A percentile compares a stretch with the other conserved stretches of the same genome.
These are phyloP conservation scores for Alternaria gansuensis DNA, from an alignment of 2,329 filamentous ascomycete genomes.

Conservation along the genomic window DNA sequence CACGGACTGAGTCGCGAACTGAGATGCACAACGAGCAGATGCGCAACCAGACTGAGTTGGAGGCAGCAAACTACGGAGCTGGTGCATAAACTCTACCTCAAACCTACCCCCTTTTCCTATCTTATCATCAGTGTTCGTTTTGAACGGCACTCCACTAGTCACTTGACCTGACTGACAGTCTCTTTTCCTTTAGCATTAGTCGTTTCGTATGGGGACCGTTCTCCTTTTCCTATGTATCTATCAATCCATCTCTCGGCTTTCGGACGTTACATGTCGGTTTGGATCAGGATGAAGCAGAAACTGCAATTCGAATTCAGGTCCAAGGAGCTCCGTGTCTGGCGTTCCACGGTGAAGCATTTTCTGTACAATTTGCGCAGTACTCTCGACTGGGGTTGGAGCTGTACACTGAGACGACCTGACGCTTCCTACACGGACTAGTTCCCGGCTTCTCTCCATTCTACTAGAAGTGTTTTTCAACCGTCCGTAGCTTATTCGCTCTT, in stretches of 20 bases:
- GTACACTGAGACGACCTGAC: constrained; percentile 39
- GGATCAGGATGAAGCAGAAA: constrained; percentile 37
- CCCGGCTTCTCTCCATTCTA: constrained; percentile 13
- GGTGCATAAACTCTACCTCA: constrained; percentile 35
- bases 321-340: constrained; percentile 34
- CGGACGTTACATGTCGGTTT: constrained; percentile 39
- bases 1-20: constrained; percentile 30
- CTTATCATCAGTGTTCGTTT: constrained; percentile 11
- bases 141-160: constrained; percentile 28
- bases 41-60: constrained; percentile 38
- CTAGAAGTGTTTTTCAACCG: constrained; percentile 16
- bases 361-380: constrained; percentile 29
- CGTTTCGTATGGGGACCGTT: constrained; percentile 24
- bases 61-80: constrained; percentile 39
- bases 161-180: constrained; percentile 46
- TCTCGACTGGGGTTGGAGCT: constrained; percentile 44
- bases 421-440: constrained; percentile 19
- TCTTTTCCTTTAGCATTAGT: constrained; percentile 41
- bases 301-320: constrained; percentile 25
- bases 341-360: constrained; percentile 35
- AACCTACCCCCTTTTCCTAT: constrained; percentile 24
- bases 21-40: constrained; percentile 40
- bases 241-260: constrained; percentile 39
- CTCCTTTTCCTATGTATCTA: constrained; percentile 48
- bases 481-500: constrained; percentile 21